Percentiles rank a stretch among this genome's conserved stretches.
Conservation (phyloP, 73 alveolate genomes). For the Blepharisma japonicum region DNA sequence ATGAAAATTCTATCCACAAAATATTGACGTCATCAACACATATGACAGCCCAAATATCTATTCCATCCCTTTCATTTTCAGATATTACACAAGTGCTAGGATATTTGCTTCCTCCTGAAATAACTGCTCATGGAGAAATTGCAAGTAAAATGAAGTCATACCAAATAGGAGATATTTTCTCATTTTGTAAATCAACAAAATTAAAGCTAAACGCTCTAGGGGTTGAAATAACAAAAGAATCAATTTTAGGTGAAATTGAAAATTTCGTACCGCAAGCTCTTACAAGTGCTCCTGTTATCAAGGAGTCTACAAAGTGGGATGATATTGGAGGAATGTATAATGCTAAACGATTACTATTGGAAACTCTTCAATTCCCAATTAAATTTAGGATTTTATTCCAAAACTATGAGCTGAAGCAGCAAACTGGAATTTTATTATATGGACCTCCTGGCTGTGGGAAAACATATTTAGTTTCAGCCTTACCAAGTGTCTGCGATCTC, state of each 20-base stretch:
- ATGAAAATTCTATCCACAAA: neutral
- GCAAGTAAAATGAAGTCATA: too few species aligned
- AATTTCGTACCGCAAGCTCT: too few species aligned
- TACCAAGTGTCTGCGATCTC: slow-evolving; percentile 77
- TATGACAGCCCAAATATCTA: neutral
- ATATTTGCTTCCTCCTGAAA: too few species aligned
- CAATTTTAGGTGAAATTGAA: too few species aligned
- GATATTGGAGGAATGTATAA: slow-evolving; percentile 90
- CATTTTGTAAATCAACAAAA: too few species aligned
- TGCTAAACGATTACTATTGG: slow-evolving; percentile 75
- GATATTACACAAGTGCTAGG: neutral
- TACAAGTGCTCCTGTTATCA: too few species aligned
- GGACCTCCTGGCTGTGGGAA: slow-evolving; percentile 97
- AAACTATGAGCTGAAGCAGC: slow-evolving; percentile 61
- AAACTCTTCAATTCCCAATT: slow-evolving; percentile 73
- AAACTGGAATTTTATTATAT: slow-evolving; percentile 84
- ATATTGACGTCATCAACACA: neutral
- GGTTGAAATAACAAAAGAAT: too few species aligned
- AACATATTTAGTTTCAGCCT: slow-evolving; percentile 84
- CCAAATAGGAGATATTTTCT: too few species aligned
- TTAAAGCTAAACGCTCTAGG: too few species aligned
- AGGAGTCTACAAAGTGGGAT: slow-evolving; percentile 60
- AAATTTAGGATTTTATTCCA: slow-evolving; percentile 50
- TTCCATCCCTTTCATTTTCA: slow-evolving; percentile 5
- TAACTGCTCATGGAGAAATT: too few species aligned